These are phyloP conservation scores for Phytophthora podocarpi DNA, from an alignment of 352 stramenopile genomes.

Conservation along the genomic window DNA sequence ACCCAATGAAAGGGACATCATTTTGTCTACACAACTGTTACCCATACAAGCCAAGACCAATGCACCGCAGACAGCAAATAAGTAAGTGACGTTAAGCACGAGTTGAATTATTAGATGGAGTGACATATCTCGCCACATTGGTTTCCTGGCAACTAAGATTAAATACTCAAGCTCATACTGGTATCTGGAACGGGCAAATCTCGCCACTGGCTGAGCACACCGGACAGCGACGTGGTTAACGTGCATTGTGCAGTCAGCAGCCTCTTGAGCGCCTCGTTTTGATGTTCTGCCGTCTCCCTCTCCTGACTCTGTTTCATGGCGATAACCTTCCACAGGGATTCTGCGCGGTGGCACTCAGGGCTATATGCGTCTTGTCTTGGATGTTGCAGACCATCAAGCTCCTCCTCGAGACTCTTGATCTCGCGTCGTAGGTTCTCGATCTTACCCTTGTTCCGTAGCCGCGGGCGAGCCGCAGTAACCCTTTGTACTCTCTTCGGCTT, in stretches of 20 bases:
- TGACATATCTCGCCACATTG: too few relatives aligned
- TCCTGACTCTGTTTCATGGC: slow-evolving; percentile 24
- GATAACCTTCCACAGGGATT: slow-evolving; percentile 21
- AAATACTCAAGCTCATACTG: slow-evolving; percentile 15
- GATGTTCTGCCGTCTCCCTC: slow-evolving; percentile 17
- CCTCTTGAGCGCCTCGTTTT: slow-evolving; percentile 29
- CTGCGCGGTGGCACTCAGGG: background rate
- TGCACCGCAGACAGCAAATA: too few relatives aligned
- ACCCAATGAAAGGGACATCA: too few relatives aligned
- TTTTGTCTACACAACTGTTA: too few relatives aligned
- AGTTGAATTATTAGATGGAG: too few relatives aligned
- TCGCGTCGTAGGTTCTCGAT: slow-evolving; percentile 25
- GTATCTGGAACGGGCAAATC: slow-evolving; percentile 8
- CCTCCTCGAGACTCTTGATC: slow-evolving; percentile 10
- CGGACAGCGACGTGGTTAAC: slow-evolving; percentile 15
- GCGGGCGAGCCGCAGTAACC: slow-evolving; percentile 6
- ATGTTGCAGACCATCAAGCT: slow-evolving; percentile 9
- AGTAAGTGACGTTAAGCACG: too few relatives aligned
- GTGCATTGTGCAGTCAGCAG: slow-evolving; percentile 20
- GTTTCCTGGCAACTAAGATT: too few relatives aligned
- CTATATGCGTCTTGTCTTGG: background rate
- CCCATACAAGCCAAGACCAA: too few relatives aligned
- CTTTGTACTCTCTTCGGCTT: slow-evolving; percentile 9
- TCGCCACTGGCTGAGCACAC: slow-evolving; percentile 20
- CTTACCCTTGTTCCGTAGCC: slow-evolving; percentile 32